Evolutionary conservation across 495 filamentous ascomycete genomes (phyloP), one percentile per base, ranked within the genome.

Genomic region (Penicillium argentinense): DNA sequence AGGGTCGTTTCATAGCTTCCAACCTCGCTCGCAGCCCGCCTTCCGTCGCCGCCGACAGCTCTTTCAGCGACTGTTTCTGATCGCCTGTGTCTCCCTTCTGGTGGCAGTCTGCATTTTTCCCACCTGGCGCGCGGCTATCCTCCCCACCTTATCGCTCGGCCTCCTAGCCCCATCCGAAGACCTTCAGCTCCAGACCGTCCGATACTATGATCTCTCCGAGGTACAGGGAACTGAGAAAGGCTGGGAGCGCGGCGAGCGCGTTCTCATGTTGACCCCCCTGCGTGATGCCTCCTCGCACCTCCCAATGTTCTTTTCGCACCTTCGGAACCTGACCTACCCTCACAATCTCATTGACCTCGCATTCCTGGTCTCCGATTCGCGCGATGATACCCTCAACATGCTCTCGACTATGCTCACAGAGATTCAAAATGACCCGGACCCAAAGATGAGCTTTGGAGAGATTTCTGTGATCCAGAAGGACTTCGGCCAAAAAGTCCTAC

Each of bases 401-500:
- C 76, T 99, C 30, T 76, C 82, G 14, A 69, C 84, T 40, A 81
- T 86, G 55, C 75, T 97, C 29, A 78, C 83, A 39, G 85, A 86
- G 23, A 72, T 97, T n/a, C 95, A 97, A 63, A 83, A 80, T 23
- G 79, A 89, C 42, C 66, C 78, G 21, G 87, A 96, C 54, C 82
- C 84, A 7, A 83, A 79, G 42, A 80, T 87, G 68, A 80, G 84
- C n/a, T 99, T 87, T 63, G 95, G 95, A 30, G 95, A 99, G 71
- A 92, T 99, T 44, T 95, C 88, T 0, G 91, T 99, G 44, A 91
- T 99, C 48, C 88, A 97, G 72, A 99, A 99, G 69, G 93, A 99
- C 65, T 99, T 99, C 66, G 95, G 95, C 2, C 95, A 99, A 63
- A 90, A 91, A 62, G 93, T 99, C 44, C 89, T 93, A 49, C 95